A percentile compares a stretch with the other conserved stretches of the same genome.
Conservation (phyloP, 1,139 yeast genomes). For the Scheffersomyces quercinus region DNA sequence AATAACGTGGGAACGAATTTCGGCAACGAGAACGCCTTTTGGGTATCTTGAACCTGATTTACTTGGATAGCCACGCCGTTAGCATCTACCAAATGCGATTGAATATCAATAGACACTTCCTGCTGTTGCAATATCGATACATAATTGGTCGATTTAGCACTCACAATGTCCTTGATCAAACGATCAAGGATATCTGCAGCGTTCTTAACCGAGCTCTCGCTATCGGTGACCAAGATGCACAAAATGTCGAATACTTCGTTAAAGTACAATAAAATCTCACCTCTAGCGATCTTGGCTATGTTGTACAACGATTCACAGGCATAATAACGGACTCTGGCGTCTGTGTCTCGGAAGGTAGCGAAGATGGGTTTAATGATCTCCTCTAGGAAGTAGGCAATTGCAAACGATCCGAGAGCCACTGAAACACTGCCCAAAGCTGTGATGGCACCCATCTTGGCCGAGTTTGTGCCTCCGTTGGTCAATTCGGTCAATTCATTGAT, state of each 20-base stretch:
- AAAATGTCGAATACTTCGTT: conserved; percentile 93
- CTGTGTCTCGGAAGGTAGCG: conserved; percentile 96
- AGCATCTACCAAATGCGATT: conserved; percentile 48
- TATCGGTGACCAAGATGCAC: conserved; percentile 87
- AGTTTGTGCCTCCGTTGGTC: conserved; percentile 42
- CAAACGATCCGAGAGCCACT: conserved; percentile 50
- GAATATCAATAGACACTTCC: conserved; percentile 42
- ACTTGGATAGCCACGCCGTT: conserved; percentile 61
- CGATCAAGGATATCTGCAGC: conserved; percentile 95
- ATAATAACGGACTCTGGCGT: conserved; percentile 92
- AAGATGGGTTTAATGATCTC: conserved; percentile 90
- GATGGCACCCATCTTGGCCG: conserved; percentile 53
- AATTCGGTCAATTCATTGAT: conserved; percentile 54
- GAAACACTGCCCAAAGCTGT: conserved; percentile 53
- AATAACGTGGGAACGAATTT: conserved; percentile 87
- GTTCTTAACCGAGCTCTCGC: conserved; percentile 88
- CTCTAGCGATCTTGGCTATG: conserved; percentile 95
- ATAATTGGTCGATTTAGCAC: conserved; percentile 91
- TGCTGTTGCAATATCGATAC: conserved; percentile 73
- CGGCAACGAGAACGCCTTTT: conserved; percentile 79
- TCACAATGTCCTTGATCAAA: conserved; percentile 88
- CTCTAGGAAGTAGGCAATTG: conserved; percentile 66
- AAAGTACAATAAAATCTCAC: conserved; percentile 86
- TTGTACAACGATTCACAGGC: conserved; percentile 97
- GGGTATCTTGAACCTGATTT: conserved; percentile 61